Conservation (phyloP, 2,329 filamentous ascomycete species). For the Tolypocladium endophyticum region DNA sequence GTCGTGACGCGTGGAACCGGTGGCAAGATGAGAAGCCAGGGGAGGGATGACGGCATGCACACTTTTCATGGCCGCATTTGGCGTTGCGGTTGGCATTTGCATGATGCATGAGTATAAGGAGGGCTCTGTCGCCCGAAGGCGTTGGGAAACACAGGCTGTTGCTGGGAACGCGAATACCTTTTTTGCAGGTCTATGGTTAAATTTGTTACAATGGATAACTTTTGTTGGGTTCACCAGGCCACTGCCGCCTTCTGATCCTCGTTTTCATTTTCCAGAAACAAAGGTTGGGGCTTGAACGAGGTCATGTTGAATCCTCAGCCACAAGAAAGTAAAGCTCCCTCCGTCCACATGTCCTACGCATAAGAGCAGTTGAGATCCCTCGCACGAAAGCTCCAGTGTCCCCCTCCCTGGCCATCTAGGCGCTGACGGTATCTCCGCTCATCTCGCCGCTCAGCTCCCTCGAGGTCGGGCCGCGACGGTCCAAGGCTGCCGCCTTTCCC, state of each 20-base stretch:
- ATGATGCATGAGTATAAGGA: background rate
- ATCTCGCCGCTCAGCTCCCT: slow-evolving; percentile 50
- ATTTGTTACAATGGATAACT: background rate
- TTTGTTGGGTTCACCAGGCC: background rate
- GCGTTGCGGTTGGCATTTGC: background rate
- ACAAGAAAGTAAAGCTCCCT: background rate
- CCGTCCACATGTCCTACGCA: background rate
- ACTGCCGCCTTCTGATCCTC: background rate
- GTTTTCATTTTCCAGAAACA: background rate
- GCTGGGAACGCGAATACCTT: background rate
- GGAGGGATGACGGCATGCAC: background rate
- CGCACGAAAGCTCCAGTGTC: background rate
- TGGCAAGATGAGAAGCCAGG: slow-evolving; percentile 13
- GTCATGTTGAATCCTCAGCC: slow-evolving; percentile 7
- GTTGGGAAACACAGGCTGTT: background rate
- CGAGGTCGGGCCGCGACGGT: slow-evolving; percentile 37
- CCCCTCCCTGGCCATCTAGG: slow-evolving; percentile 7
- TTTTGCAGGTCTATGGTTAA: background rate
- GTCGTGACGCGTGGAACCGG: slow-evolving; percentile 23
- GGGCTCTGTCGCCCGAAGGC: background rate
- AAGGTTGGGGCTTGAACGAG: background rate
- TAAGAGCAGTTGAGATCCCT: slow-evolving; percentile 3
- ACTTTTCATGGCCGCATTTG: background rate
- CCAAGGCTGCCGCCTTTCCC: slow-evolving; percentile 8
- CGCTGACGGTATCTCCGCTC: slow-evolving; percentile 44